phyloP scores from a whole-genome alignment of 2,329 filamentous ascomycete species.

The Stromatinia cepivora region DNA sequence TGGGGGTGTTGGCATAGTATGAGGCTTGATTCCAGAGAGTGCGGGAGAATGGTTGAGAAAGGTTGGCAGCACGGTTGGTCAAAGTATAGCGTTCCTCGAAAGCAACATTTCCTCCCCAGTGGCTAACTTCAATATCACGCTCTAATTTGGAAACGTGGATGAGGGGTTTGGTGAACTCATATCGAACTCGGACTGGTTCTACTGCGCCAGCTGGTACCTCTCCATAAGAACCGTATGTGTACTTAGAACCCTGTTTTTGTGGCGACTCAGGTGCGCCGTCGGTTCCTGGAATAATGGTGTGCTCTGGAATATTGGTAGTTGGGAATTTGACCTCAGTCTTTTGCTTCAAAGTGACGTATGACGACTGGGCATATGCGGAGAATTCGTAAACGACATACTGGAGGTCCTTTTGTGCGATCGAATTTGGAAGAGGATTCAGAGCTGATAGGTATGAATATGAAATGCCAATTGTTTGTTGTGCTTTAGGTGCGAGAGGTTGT shows the following conservation, averaged over 20 bases:
- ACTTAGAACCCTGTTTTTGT: conserved; percentile 78
- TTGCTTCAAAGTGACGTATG: conserved; percentile 85
- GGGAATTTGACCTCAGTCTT: conserved; percentile 96
- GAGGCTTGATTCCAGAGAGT: conserved; percentile 71
- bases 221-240: conserved; percentile 87
- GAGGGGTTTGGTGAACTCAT: conserved; percentile 93
- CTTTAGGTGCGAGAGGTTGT: conserved; percentile 69
- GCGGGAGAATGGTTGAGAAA: conserved; percentile 71
- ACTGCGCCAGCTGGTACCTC: conserved; percentile 75
- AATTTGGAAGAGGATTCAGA: conserved; percentile 76
- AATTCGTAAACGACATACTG: conserved; percentile 87
- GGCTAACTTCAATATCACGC: conserved; percentile 90
- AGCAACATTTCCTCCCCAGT: conserved; percentile 96
- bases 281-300: conserved; percentile 69
- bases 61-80: conserved; percentile 79
- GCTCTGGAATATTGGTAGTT: conserved; percentile 76
- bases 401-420: conserved; percentile 79
- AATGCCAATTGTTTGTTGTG: conserved; percentile 83
- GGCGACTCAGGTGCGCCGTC: conserved; percentile 62
- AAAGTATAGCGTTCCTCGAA: conserved; percentile 93
- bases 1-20: conserved; percentile 71
- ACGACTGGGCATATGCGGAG: conserved; percentile 79
- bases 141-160: conserved; percentile 77
- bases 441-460: conserved; percentile 78
- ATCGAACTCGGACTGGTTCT: conserved; percentile 76